A percentile compares a stretch with the other conserved stretches of the same genome.
phyloP scores from a whole-genome alignment of 441 rosid species.

The Biscutella laevigata region DNA sequence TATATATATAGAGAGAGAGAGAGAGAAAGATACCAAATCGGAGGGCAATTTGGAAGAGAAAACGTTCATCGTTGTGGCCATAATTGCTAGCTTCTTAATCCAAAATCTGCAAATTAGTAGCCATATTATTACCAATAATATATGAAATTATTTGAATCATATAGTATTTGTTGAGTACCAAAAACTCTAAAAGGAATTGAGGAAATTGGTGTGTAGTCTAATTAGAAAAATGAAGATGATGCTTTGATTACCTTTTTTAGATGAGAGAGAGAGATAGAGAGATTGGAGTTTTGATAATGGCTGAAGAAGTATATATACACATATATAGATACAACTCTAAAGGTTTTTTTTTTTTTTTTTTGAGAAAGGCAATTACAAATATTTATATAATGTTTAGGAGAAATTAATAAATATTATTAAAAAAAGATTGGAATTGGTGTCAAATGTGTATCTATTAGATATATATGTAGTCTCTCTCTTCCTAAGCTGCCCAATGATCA shows the following conservation, averaged over 20 bases:
- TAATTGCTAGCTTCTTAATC: neutral
- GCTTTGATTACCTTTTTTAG: slow-evolving; percentile 10
- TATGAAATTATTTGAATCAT: neutral
- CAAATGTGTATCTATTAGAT: too few relatives aligned
- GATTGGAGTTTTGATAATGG: too few relatives aligned
- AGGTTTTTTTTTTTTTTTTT: too few relatives aligned
- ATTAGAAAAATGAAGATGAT: slow-evolving; percentile 2
- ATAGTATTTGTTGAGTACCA: neutral
- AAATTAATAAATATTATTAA: too few relatives aligned
- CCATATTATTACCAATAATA: neutral
- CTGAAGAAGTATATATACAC: too few relatives aligned
- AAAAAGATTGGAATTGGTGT: too few relatives aligned
- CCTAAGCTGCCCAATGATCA: too few relatives aligned
- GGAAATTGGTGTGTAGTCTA: neutral
- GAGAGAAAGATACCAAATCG: slow-evolving; percentile 11
- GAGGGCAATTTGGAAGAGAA: slow-evolving; percentile 13
- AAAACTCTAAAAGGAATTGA: neutral
- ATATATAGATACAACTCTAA: neutral
- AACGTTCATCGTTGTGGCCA: slow-evolving; percentile 6
- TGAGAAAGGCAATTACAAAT: too few relatives aligned
- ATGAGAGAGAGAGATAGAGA: slow-evolving; percentile 3
- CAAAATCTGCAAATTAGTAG: slow-evolving; percentile 7
- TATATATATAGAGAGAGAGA: neutral
- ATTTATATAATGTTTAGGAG: too few relatives aligned
- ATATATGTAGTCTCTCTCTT: too few relatives aligned